Evolutionary conservation across 1,139 yeast species (phyloP), one percentile per base, ranked within the genome.

Genomic region (Tardiomyces digboiensis): DNA sequence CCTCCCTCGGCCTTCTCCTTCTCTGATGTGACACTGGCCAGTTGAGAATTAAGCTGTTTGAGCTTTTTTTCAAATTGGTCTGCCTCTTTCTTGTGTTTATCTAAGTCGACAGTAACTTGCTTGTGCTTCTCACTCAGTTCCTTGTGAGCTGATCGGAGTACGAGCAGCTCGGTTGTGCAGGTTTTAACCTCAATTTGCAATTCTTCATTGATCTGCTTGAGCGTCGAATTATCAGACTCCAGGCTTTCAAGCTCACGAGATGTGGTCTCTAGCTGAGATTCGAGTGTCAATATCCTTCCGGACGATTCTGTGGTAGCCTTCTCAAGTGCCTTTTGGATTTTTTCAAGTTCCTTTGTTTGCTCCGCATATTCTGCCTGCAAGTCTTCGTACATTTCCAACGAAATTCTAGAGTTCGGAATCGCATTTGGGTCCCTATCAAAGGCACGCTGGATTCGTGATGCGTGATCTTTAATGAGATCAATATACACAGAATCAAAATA

Each of bases 1-100:
- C 95, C 97, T 49, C 78, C 81, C 55, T 89, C 97, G 1, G 91
- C 85, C 50, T 78, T 82, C 21, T 72, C 71, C 54, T 82, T 84
- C 8, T 75, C 77, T 29, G 64, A 62, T 16, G 69, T 70, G 1
- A 71, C 50, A 2, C 56, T 47, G 7, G 62, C 61, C 18, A 79
- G 54, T 39, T 71, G 72, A 1, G 63, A 61, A 13, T 62, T 57
- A 3, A 78, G 54, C 16, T 65, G 63, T 2, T 58, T 52, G 33
- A 70, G 66, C 23, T 68, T 65, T 2, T 43, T 43, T 37, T 55
- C 53, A 21, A 59, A 49, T n/a, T 62, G 62, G 7, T 52, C 54
- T 5, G 52, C 44, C n/a, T 57, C 39, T 18, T 45, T 43, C 14
- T 47, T 51, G 10, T 48, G 43, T n/a, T 50, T 40, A 6, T 47